phyloP scores from a whole-genome alignment of 257 asterid species.

The Nicotiana knightiana region DNA sequence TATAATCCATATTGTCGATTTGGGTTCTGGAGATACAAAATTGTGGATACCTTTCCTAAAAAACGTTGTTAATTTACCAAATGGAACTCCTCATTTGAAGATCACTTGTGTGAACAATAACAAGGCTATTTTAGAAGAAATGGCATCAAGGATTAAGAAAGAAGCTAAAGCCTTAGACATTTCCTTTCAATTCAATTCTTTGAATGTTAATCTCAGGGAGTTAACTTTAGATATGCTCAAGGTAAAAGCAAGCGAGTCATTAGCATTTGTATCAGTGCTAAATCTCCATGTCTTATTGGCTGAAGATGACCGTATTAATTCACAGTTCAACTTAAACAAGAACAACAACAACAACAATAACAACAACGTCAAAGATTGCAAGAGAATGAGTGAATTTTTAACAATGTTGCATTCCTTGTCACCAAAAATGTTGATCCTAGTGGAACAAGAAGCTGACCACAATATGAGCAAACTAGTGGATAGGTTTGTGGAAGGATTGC shows the following conservation, averaged over 20 bases:
- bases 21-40: constrained; percentile 36
- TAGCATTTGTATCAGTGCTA: constrained; percentile 40
- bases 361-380: constrained; percentile 23
- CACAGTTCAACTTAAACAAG: constrained; percentile 22
- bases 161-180: constrained; percentile 36
- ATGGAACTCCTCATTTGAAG: constrained; percentile 37
- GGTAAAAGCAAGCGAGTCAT: constrained; percentile 30
- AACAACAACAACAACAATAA: neutral
- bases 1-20: constrained; percentile 37
- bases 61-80: constrained; percentile 20
- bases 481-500: constrained; percentile 46
- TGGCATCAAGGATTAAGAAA: constrained; percentile 23
- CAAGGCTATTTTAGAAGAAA: constrained; percentile 25
- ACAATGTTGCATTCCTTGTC: constrained; percentile 24
- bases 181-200: constrained; percentile 29
- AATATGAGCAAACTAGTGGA: constrained; percentile 31
- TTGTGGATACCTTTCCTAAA: constrained; percentile 42
- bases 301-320: constrained; percentile 36
- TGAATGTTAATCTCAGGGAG: constrained; percentile 24
- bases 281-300: constrained; percentile 37
- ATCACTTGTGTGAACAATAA: constrained; percentile 31
- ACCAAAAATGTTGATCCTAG: constrained; percentile 34
- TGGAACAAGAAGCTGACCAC: constrained; percentile 51
- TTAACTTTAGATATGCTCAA: constrained; percentile 33
- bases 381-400: constrained; percentile 28